Evolutionary conservation across 768 basidiomycete genomes (phyloP).

Genomic region (Leccinum boreale): DNA sequence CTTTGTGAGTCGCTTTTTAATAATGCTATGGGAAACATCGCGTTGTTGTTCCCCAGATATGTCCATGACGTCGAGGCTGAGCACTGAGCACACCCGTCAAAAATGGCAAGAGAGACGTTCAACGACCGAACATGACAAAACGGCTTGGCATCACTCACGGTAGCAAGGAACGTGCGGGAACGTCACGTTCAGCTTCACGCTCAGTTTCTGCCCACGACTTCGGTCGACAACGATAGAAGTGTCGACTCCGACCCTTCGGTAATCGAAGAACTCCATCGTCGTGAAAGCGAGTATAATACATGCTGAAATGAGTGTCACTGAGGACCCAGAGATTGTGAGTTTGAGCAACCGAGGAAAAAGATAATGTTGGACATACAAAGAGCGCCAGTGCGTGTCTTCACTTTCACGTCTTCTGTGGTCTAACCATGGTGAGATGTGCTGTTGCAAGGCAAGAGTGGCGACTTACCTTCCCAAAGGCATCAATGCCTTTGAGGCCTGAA

Average conservation of each 20-base stretch:
- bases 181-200: constrained; percentile 86
- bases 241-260: constrained; percentile 80
- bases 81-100: constrained; percentile 49
- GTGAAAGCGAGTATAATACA: constrained; percentile 91
- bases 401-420: constrained; percentile 99
- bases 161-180: constrained; percentile 98
- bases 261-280: constrained; percentile 94
- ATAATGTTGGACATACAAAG: constrained; percentile 55
- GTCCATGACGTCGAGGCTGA: constrained; percentile 97
- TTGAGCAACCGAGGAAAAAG: not conserved
- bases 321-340: constrained; percentile 5
- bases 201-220: constrained; percentile 91
- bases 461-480: constrained; percentile 97
- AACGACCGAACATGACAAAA: not conserved
- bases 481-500: constrained; percentile 80
- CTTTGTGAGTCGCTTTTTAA: constrained; percentile 73
- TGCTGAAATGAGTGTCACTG: constrained; percentile 90
- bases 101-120: not conserved
- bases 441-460: not conserved
- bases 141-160: constrained; percentile 52
- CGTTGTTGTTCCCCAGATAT: constrained; percentile 94
- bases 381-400: constrained; percentile 94
- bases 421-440: constrained; percentile 33
- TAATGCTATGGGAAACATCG: constrained; percentile 84
- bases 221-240: constrained; percentile 94